A percentile compares a stretch with the other conserved stretches of the same genome.
phyloP scores from a whole-genome alignment of 345 rosid genomes.

The Lepidium didymum region DNA sequence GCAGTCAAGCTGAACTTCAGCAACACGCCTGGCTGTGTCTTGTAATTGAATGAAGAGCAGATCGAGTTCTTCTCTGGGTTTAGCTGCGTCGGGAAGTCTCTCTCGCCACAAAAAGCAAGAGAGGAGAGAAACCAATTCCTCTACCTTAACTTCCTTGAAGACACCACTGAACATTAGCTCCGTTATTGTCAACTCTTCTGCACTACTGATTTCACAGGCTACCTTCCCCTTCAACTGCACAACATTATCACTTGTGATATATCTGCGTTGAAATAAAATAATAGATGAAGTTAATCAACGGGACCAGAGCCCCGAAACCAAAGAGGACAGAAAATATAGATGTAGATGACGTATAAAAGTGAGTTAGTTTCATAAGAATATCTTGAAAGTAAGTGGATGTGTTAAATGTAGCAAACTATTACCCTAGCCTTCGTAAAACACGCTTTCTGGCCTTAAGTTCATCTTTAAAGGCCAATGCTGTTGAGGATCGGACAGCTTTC shows the following conservation, averaged over 20 bases:
- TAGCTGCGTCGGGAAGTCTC: constrained; percentile 79
- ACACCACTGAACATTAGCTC: constrained; percentile 94
- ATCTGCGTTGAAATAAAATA: constrained; percentile 37
- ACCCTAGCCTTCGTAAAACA: constrained; percentile 95
- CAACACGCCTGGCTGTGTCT: constrained; percentile 83
- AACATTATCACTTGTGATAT: constrained; percentile 58
- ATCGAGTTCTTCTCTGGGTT: constrained; percentile 93
- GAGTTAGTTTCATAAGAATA: not conserved
- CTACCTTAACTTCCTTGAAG: constrained; percentile 75
- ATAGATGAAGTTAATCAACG: not conserved
- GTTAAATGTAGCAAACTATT: constrained; percentile 9
- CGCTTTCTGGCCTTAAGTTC: constrained; percentile 96
- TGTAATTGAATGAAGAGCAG: constrained; percentile 79
- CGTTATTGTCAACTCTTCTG: constrained; percentile 87
- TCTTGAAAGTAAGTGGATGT: not conserved
- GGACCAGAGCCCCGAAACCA: not conserved
- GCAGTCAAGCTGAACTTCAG: constrained; percentile 87
- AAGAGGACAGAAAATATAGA: not conserved
- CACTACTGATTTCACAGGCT: constrained; percentile 90
- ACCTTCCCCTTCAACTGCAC: constrained; percentile 88
- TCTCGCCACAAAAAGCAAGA: constrained; percentile 98
- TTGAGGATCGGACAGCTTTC: constrained; percentile 66
- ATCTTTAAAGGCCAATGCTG: constrained; percentile 86
- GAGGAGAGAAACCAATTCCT: constrained; percentile 90
- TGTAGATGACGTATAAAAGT: not conserved